Conservation (phyloP, 2,329 filamentous ascomycete genomes). For the Shiraia sp. region DNA sequence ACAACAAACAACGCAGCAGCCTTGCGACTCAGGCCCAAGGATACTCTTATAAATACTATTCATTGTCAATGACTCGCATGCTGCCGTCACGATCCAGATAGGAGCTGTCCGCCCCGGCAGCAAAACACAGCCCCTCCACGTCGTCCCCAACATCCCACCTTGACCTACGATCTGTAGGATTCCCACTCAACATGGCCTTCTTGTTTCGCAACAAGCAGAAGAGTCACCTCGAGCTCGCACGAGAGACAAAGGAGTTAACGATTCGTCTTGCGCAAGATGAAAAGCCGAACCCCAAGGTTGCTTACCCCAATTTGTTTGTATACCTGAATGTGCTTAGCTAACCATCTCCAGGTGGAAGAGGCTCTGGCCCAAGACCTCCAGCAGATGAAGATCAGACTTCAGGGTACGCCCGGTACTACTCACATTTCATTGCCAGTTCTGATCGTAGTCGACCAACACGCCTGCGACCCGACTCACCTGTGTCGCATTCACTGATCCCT, state of each 20-base stretch:
- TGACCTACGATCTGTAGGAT: constrained; percentile 15
- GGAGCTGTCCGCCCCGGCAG: constrained; percentile 35
- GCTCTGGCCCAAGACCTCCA: constrained; percentile 82
- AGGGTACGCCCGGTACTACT: constrained; percentile 81
- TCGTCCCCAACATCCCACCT: constrained; percentile 19
- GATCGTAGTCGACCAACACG: no score
- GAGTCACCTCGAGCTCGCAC: constrained; percentile 64
- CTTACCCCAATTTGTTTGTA: constrained; percentile 6
- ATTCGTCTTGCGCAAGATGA: constrained; percentile 60
- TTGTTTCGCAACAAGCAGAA: constrained; percentile 68
- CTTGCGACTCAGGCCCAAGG: constrained; percentile 5
- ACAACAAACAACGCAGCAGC: constrained; percentile 30
- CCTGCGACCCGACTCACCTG: no score
- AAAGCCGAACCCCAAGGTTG: constrained; percentile 61
- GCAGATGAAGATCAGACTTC: constrained; percentile 90
- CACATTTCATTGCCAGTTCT: neutral
- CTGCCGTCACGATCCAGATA: constrained; percentile 37
- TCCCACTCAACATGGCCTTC: constrained; percentile 64
- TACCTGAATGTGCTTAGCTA: constrained; percentile 14
- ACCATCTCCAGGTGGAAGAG: constrained; percentile 68
- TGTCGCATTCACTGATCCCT: constrained; percentile 15
- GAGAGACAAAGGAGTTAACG: constrained; percentile 66
- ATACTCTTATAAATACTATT: constrained; percentile 10
- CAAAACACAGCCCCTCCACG: constrained; percentile 27
- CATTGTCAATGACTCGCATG: constrained; percentile 31